These are phyloP conservation scores for Chaetomium tenue DNA, from an alignment of 495 filamentous ascomycete species.

Conservation along the genomic window DNA sequence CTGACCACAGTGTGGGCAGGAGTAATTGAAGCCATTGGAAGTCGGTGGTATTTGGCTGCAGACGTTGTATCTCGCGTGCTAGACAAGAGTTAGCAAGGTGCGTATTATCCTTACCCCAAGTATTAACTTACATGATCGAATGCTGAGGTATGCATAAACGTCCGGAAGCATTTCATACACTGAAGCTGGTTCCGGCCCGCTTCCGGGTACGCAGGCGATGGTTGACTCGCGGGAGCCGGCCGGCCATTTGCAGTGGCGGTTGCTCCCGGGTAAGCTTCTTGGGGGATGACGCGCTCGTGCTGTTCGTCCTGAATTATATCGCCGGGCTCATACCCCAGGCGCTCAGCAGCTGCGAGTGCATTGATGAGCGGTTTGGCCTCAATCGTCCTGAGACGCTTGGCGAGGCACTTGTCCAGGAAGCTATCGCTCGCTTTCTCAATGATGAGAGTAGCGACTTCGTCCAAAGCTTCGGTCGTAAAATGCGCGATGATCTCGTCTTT, in stretches of 20 bases:
- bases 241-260: slow-evolving; percentile 16
- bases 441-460: slow-evolving; percentile 43
- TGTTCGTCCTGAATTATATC: slow-evolving; percentile 44
- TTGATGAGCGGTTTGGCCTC: slow-evolving; percentile 50
- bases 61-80: slow-evolving; percentile 44
- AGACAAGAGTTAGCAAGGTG: background rate
- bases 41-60: slow-evolving; percentile 38
- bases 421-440: slow-evolving; percentile 43
- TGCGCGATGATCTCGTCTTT: slow-evolving; percentile 43
- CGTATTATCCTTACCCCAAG: no score
- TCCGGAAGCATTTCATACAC: slow-evolving; percentile 43
- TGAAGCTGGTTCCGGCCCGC: slow-evolving; percentile 26
- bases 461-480: slow-evolving; percentile 37
- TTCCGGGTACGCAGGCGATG: slow-evolving; percentile 10
- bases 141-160: slow-evolving; percentile 34
- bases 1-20: slow-evolving; percentile 44
- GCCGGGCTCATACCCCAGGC: slow-evolving; percentile 47
- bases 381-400: slow-evolving; percentile 47
- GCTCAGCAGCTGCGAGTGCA: slow-evolving; percentile 49
- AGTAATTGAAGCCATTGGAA: slow-evolving; percentile 32
- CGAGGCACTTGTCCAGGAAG: slow-evolving; percentile 49
- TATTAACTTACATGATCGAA: slow-evolving; percentile 45
- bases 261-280: slow-evolving; percentile 31
- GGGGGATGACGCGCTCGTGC: slow-evolving; percentile 37
- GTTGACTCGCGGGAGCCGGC: slow-evolving; percentile 12